Percentiles rank a stretch among this genome's conserved stretches.
phyloP scores from a whole-genome alignment of 1,284 basidiomycete genomes.

The Ceratorhiza oryzae-sativae region DNA sequence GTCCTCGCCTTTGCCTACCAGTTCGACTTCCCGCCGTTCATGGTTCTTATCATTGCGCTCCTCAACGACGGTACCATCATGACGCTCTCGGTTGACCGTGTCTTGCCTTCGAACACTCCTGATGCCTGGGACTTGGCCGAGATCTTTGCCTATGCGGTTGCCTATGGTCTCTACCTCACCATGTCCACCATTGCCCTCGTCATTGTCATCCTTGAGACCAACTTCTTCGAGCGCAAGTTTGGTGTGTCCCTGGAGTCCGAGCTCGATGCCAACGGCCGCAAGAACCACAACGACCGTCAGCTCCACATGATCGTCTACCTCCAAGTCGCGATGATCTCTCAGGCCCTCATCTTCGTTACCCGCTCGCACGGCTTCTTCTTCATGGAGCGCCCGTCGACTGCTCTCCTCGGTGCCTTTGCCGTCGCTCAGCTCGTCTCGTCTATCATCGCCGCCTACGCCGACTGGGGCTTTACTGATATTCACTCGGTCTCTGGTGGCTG shows the following conservation, averaged over 20 bases:
- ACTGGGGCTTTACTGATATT: constrained; percentile 92
- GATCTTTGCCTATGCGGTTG: constrained; percentile 94
- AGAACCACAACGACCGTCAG: constrained; percentile 71
- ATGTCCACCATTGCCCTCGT: constrained; percentile 86
- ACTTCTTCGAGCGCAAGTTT: constrained; percentile 90
- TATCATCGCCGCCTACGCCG: constrained; percentile 90
- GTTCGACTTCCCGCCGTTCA: constrained; percentile 99
- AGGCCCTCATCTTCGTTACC: constrained; percentile 96
- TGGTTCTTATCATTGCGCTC: constrained; percentile 97
- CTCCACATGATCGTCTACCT: constrained; percentile 85
- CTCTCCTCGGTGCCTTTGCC: constrained; percentile 89
- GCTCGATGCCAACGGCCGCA: constrained; percentile 58
- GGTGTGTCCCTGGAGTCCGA: constrained; percentile 66
- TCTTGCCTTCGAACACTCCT: constrained; percentile 88
- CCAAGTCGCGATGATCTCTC: constrained; percentile 97
- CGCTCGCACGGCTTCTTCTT: constrained; percentile 98
- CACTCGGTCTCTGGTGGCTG: constrained; percentile 83
- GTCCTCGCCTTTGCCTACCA: constrained; percentile 95
- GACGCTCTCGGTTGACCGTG: constrained; percentile 97
- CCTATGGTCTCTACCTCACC: constrained; percentile 93
- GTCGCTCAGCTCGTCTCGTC: constrained; percentile 93
- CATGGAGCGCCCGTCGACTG: constrained; percentile 94
- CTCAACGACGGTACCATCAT: constrained; percentile 99
- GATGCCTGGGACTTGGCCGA: constrained; percentile 97
- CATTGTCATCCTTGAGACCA: constrained; percentile 84